phyloP scores from a whole-genome alignment of 1,139 yeast genomes.

The Debaryomyces udenii region DNA sequence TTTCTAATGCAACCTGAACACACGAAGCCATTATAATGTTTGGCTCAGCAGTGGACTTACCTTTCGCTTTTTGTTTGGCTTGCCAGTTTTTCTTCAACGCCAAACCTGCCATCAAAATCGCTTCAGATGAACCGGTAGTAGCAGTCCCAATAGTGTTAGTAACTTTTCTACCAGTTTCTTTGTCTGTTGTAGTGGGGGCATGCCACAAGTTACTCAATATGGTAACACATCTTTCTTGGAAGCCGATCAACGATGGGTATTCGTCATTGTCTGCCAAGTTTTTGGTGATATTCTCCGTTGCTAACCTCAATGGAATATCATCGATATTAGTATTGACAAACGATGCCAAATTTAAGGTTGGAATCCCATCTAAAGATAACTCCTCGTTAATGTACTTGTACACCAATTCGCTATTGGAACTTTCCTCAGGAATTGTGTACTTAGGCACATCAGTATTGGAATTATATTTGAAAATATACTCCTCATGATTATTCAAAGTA shows the following conservation, averaged over 20 bases:
- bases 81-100: slow-evolving; percentile 94
- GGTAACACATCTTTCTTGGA: slow-evolving; percentile 80
- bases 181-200: slow-evolving; percentile 51
- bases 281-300: slow-evolving; percentile 74
- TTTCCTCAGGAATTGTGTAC: slow-evolving; percentile 59
- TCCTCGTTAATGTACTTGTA: slow-evolving; percentile 72
- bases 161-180: slow-evolving; percentile 29
- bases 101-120: slow-evolving; percentile 89
- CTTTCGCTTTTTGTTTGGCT: slow-evolving; percentile 57
- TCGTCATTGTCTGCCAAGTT: slow-evolving; percentile 93
- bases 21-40: slow-evolving; percentile 93
- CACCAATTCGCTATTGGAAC: slow-evolving; percentile 56
- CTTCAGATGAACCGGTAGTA: slow-evolving; percentile 93
- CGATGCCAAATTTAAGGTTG: slow-evolving; percentile 82
- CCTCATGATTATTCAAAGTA: slow-evolving; percentile 28
- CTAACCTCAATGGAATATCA: slow-evolving; percentile 47
- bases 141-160: slow-evolving; percentile 77
- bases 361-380: slow-evolving; percentile 79
- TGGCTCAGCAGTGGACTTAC: slow-evolving; percentile 66
- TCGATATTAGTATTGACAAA: slow-evolving; percentile 80
- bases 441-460: slow-evolving; percentile 44
- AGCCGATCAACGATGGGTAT: slow-evolving; percentile 81
- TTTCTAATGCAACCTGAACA: slow-evolving; percentile 93
- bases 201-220: slow-evolving; percentile 83
- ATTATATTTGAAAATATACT: slow-evolving; percentile 38